phyloP scores from a whole-genome alignment of 331 rosid species.

The Pyrus hybrid region DNA sequence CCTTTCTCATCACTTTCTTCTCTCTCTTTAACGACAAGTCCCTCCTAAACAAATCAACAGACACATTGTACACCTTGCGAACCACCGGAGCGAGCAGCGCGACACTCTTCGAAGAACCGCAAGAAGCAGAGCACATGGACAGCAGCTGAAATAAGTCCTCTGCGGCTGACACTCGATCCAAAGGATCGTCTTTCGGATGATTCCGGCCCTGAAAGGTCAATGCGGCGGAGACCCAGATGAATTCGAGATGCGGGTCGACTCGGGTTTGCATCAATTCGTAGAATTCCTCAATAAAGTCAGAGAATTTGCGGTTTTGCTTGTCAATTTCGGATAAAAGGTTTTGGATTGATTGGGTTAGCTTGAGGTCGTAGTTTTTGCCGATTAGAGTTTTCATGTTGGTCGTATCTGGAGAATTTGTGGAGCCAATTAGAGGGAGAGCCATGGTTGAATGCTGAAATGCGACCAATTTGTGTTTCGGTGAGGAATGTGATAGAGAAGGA shows the following conservation, averaged over 20 bases:
- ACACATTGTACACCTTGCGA: constrained; percentile 25
- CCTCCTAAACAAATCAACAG: constrained; percentile 29
- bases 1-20: constrained; percentile 57
- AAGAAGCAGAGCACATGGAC: constrained; percentile 46
- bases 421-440: constrained; percentile 18
- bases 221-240: constrained; percentile 62
- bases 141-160: constrained; percentile 44
- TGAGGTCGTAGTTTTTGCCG: constrained; percentile 36
- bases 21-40: constrained; percentile 44
- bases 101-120: constrained; percentile 41
- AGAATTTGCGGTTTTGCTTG: constrained; percentile 20
- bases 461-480: neutral
- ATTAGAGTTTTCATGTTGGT: constrained; percentile 10
- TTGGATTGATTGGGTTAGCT: constrained; percentile 40
- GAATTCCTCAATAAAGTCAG: constrained; percentile 28
- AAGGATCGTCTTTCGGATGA: constrained; percentile 30
- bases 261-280: constrained; percentile 48
- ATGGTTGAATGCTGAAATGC: constrained; percentile 11
- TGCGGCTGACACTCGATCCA: constrained; percentile 39
- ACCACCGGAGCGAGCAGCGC: constrained; percentile 63
- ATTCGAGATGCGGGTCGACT: constrained; percentile 61
- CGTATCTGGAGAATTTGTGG: constrained; percentile 9
- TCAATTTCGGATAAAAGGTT: constrained; percentile 34
- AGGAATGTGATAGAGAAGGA: neutral
- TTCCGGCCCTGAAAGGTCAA: constrained; percentile 27